A percentile compares a stretch with the other conserved stretches of the same genome.
Conservation (phyloP, 495 filamentous ascomycete species). For the Penicillium herquei region DNA sequence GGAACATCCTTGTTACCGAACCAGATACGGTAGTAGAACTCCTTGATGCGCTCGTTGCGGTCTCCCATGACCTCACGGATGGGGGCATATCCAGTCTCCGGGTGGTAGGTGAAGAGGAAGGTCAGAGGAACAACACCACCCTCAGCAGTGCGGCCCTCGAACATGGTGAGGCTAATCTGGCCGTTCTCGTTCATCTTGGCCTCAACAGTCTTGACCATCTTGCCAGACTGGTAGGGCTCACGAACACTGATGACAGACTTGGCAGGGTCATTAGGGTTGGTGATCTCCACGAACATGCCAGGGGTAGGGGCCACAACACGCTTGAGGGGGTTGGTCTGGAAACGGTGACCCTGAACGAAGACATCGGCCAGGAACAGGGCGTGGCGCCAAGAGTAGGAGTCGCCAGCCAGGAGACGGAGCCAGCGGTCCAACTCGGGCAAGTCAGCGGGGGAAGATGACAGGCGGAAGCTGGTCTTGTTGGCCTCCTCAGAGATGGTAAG, state of each 20-base stretch:
- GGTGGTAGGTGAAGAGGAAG: slow-evolving; percentile 86
- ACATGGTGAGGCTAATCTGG: slow-evolving; percentile 80
- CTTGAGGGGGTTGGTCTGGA: slow-evolving; percentile 93
- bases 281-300: slow-evolving; percentile 86
- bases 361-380: slow-evolving; percentile 97
- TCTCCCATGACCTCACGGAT: slow-evolving; percentile 93
- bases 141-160: slow-evolving; percentile 84
- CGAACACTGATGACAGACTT: slow-evolving; percentile 80
- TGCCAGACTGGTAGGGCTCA: slow-evolving; percentile 60
- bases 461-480: slow-evolving; percentile 73
- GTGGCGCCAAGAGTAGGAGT: slow-evolving; percentile 82
- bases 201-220: slow-evolving; percentile 81
- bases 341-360: slow-evolving; percentile 91
- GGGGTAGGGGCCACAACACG: slow-evolving; percentile 81
- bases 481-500: slow-evolving; percentile 72
- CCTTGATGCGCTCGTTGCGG: slow-evolving; percentile 94
- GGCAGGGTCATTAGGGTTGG: slow-evolving; percentile 70
- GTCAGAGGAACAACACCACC: slow-evolving; percentile 75
- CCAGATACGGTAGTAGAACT: slow-evolving; percentile 95
- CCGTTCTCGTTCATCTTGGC: slow-evolving; percentile 70
- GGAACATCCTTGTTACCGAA: slow-evolving; percentile 85
- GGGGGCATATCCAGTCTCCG: slow-evolving; percentile 90
- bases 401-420: slow-evolving; percentile 86
- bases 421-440: slow-evolving; percentile 80
- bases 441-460: slow-evolving; percentile 67